Evolutionary conservation across 441 rosid species (phyloP), one percentile per base, ranked within the genome.

Genomic region (Hura crepitans): DNA sequence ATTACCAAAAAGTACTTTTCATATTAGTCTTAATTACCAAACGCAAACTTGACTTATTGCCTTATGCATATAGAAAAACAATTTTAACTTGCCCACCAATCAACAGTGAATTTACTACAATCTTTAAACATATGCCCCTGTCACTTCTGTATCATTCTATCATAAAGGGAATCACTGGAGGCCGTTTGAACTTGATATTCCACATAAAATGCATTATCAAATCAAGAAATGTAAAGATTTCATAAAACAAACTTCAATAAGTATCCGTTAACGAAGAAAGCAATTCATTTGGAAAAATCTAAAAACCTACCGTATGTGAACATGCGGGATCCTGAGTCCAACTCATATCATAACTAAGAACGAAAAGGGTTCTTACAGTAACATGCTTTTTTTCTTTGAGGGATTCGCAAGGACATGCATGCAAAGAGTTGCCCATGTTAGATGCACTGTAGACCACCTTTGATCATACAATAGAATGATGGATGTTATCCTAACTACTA

Each of bases 81-180:
- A 12, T 5, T 51, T 50, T 30, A n/a, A 49, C 7, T 30, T 12
- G 20, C 47, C 5, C 20, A 31, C 10, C 31, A n/a, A n/a, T n/a
- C n/a, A 65, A 28, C 4, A 30, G 30, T 10, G 20, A n/a, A 25
- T 51, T 27, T 51, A n/a, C 51, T 59, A n/a, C 13, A 18, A 51
- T 60, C 18, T 25, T 17, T 25, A 25, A 20, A 8, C 17, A 49
- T 17, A 13, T 23, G 50, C 11, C 14, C 59, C 11, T 11, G 53
- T 12, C 57, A 59, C 12, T 47, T 55, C n/a, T 30, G 57, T 15
- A n/a, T 47, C 65, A 69, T 46, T 58, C 46, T 49, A 58, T 9
- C 13, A 15, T 42, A 18, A 45, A 42, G 17, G 57, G 31, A 31
- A 31, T 31, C 15, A n/a, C 14, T 28, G 37, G 35, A 60, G 18